Conservation (phyloP, 352 stramenopile species). For the Phytophthora vignae region DNA sequence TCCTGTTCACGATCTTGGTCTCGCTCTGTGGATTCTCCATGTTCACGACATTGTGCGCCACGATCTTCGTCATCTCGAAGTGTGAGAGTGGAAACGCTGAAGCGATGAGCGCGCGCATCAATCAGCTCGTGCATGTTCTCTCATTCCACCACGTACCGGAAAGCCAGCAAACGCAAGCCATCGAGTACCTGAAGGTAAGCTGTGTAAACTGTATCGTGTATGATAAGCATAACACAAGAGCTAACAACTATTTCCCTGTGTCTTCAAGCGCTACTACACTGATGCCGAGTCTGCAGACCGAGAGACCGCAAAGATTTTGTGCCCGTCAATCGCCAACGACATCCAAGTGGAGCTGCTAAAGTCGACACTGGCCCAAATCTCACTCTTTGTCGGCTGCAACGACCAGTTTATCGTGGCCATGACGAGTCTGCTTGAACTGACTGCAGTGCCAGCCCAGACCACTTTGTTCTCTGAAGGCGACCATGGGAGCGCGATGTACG, state of each 20-base stretch:
- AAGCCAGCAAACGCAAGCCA: slow-evolving; percentile 52
- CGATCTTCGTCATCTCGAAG: slow-evolving; percentile 78
- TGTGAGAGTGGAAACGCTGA: slow-evolving; percentile 66
- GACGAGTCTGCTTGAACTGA: slow-evolving; percentile 63
- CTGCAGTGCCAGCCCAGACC: slow-evolving; percentile 58
- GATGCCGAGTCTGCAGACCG: slow-evolving; percentile 68
- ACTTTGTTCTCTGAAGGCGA: slow-evolving; percentile 61
- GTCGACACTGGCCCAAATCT: slow-evolving; percentile 48
- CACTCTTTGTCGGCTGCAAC: slow-evolving; percentile 60
- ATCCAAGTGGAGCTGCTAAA: slow-evolving; percentile 75
- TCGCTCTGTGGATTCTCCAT: slow-evolving; percentile 64
- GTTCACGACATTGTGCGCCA: slow-evolving; percentile 67
- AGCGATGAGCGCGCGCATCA: slow-evolving; percentile 58
- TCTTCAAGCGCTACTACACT: slow-evolving; percentile 58
- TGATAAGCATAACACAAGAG: background rate
- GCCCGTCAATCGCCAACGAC: slow-evolving; percentile 70
- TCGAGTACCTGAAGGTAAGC: slow-evolving; percentile 62
- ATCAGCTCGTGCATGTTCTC: slow-evolving; percentile 69
- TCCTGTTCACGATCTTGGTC: slow-evolving; percentile 64
- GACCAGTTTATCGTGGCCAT: slow-evolving; percentile 61
- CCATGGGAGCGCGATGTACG: slow-evolving; percentile 69
- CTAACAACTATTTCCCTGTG: background rate
- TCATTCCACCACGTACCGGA: slow-evolving; percentile 65
- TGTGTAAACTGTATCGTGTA: background rate
- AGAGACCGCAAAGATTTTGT: slow-evolving; percentile 70